Percentiles rank a stretch among this genome's conserved stretches.
phyloP scores from a whole-genome alignment of 2,329 filamentous ascomycete genomes.

The Cephalotrichum gorgonifer region DNA sequence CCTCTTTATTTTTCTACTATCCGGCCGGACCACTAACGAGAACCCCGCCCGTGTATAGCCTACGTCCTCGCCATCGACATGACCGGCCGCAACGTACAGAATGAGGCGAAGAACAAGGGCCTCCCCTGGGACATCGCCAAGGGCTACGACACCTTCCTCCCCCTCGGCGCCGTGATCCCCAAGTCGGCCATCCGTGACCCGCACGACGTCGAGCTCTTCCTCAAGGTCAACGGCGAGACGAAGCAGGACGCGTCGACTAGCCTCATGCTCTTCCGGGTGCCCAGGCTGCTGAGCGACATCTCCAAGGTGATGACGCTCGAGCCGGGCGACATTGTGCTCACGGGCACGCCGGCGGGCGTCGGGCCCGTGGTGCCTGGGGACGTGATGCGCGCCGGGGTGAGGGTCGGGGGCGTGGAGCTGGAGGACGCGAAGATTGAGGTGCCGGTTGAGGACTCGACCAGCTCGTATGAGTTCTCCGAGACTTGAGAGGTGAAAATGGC shows the following conservation, averaged over 20 bases:
- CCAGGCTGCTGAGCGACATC: slow-evolving; percentile 79
- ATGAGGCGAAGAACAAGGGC: slow-evolving; percentile 94
- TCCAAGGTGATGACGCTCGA: slow-evolving; percentile 91
- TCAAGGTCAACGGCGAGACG: slow-evolving; percentile 70
- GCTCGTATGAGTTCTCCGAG: slow-evolving; percentile 67
- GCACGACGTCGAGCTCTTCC: slow-evolving; percentile 76
- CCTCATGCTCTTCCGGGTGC: slow-evolving; percentile 88
- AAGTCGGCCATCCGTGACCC: slow-evolving; percentile 77
- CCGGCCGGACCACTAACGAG: neutral
- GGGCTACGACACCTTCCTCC: slow-evolving; percentile 95
- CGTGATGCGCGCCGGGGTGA: slow-evolving; percentile 74
- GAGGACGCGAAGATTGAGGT: slow-evolving; percentile 81
- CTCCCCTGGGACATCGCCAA: slow-evolving; percentile 95
- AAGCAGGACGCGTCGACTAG: slow-evolving; percentile 83
- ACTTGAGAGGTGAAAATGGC: slow-evolving; percentile 37
- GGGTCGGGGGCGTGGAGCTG: slow-evolving; percentile 70
- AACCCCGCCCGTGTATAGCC: slow-evolving; percentile 39
- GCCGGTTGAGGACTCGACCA: slow-evolving; percentile 65
- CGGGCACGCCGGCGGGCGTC: slow-evolving; percentile 95
- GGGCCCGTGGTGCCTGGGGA: slow-evolving; percentile 79
- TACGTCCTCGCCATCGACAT: slow-evolving; percentile 94
- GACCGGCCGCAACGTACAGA: slow-evolving; percentile 91
- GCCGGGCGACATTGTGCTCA: slow-evolving; percentile 84
- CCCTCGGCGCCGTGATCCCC: slow-evolving; percentile 70
- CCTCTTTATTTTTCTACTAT: neutral